Conservation (phyloP, 176 grass and related monocot genomes). For the Raddia guianensis region DNA sequence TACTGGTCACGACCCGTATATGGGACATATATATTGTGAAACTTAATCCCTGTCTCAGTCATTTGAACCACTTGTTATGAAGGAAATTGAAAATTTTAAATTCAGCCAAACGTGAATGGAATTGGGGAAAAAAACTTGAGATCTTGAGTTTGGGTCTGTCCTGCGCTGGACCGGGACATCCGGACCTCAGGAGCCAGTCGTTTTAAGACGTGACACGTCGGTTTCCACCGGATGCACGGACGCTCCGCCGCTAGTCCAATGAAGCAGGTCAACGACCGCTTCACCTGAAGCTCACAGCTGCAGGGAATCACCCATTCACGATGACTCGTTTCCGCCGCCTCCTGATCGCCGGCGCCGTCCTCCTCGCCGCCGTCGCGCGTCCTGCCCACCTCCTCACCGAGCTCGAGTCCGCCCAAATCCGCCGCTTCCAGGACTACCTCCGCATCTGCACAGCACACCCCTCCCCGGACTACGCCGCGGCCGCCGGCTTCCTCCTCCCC, state of each 20-base stretch:
- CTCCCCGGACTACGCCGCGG: constrained; percentile 66
- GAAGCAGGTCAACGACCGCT: neutral
- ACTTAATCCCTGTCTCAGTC: neutral
- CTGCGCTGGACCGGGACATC: neutral
- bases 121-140: neutral
- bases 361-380: constrained; percentile 11
- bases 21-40: neutral
- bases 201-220: neutral
- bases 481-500: constrained; percentile 71
- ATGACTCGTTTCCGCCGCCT: constrained; percentile 12
- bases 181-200: neutral
- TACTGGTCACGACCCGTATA: neutral
- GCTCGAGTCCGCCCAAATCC: constrained; percentile 60
- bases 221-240: neutral
- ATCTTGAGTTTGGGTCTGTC: neutral
- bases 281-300: neutral
- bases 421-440: constrained; percentile 74
- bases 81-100: neutral
- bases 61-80: neutral
- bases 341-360: neutral
- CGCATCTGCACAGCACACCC: constrained; percentile 78
- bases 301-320: neutral
- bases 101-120: neutral
- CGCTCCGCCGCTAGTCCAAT: neutral
- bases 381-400: constrained; percentile 39